Percentiles rank a stretch among this genome's conserved stretches.
Conservation (phyloP, 139 green algal species). For the Chlorella vulgaris region DNA sequence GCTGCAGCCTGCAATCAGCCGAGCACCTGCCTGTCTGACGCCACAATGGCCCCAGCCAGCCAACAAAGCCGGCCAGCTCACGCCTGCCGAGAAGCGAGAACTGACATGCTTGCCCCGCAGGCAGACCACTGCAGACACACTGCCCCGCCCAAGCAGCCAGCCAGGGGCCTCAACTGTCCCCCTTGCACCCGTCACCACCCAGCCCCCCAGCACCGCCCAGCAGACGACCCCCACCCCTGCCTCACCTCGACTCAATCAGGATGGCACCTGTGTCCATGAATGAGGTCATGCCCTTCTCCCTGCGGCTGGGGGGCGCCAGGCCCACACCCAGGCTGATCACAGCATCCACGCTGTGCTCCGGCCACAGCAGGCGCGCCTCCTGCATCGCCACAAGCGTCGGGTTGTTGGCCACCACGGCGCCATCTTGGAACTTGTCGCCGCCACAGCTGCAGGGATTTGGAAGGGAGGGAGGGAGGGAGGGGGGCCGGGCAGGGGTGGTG, state of each 20-base stretch:
- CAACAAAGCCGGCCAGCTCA: no score
- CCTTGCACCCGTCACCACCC: no score
- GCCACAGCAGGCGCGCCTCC: conserved; percentile 87
- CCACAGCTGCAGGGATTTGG: conserved; percentile 54
- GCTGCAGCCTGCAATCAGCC: no score
- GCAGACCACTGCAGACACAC: no score
- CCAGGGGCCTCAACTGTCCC: no score
- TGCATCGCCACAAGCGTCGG: conserved; percentile 82
- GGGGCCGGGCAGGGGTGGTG: conserved; percentile 29
- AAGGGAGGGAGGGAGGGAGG: conserved; percentile 90
- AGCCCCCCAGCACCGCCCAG: no score
- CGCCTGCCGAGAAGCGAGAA: no score
- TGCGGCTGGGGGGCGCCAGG: conserved; percentile 41
- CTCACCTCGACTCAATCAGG: conserved; percentile 60
- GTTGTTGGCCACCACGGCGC: conserved; percentile 94
- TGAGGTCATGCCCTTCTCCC: conserved; percentile 48
- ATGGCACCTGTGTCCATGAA: conserved; percentile 67
- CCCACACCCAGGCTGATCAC: conserved; percentile 89
- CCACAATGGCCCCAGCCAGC: no score
- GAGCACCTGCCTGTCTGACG: no score
- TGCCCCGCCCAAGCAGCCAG: no score
- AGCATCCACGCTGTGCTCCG: conserved; percentile 74
- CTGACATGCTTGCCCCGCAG: no score
- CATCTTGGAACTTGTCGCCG: conserved; percentile 92
- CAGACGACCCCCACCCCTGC: neutral